Conservation (phyloP, 768 basidiomycete species). For the Boletus patriciae region DNA sequence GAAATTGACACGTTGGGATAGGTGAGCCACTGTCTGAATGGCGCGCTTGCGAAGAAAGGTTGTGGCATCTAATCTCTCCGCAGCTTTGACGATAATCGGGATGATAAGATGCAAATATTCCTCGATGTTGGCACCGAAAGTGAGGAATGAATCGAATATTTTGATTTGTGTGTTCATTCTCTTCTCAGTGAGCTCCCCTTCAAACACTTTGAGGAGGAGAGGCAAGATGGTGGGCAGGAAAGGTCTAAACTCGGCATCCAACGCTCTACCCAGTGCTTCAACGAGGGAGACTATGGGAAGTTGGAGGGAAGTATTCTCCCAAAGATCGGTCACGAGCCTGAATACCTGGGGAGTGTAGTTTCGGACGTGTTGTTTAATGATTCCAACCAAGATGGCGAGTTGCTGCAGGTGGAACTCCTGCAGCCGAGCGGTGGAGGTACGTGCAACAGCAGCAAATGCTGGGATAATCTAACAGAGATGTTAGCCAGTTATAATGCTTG, state of each 20-base stretch:
- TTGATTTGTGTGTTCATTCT: constrained; percentile 78
- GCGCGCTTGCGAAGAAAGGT: constrained; percentile 81
- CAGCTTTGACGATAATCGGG: constrained; percentile 89
- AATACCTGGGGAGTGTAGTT: constrained; percentile 88
- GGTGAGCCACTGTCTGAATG: constrained; percentile 85
- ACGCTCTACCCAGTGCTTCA: constrained; percentile 87
- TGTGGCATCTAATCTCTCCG: constrained; percentile 77
- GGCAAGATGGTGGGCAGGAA: constrained; percentile 91
- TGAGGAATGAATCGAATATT: constrained; percentile 91
- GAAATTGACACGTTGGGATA: constrained; percentile 93
- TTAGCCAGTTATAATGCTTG: constrained; percentile 7
- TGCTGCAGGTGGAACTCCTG: constrained; percentile 96
- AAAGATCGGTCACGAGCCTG: constrained; percentile 81
- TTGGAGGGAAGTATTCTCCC: constrained; percentile 83
- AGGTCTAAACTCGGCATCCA: constrained; percentile 97
- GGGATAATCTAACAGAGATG: constrained; percentile 72
- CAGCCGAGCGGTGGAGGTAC: constrained; percentile 73
- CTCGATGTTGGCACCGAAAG: constrained; percentile 95
- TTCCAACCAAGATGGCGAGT: constrained; percentile 89
- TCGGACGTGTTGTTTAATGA: constrained; percentile 96
- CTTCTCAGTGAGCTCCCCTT: constrained; percentile 83
- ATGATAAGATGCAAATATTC: constrained; percentile 97
- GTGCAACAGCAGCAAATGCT: constrained; percentile 87
- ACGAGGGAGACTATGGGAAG: constrained; percentile 90
- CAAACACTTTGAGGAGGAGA: constrained; percentile 86